phyloP scores from a whole-genome alignment of 306 rosid genomes.

The Alnus glutinosa region DNA sequence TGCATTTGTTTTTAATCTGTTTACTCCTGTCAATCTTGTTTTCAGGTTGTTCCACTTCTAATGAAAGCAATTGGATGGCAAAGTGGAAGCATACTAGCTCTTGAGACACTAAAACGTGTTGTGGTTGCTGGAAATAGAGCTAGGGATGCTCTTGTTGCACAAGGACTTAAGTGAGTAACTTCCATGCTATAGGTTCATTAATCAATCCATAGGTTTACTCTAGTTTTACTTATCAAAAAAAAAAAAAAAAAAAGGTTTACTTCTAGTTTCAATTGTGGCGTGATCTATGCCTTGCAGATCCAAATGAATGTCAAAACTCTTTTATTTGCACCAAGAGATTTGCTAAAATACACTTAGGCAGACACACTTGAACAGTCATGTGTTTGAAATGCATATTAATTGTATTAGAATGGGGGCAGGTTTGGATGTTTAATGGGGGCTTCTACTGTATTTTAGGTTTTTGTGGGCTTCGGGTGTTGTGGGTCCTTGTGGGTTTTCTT shows the following conservation, averaged over 20 bases:
- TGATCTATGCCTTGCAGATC: slow-evolving; percentile 21
- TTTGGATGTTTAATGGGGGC: too few species aligned
- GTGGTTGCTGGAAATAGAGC: slow-evolving; percentile 99
- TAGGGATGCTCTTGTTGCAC: slow-evolving; percentile 99
- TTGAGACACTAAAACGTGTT: slow-evolving; percentile 96
- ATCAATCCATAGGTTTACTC: not conserved
- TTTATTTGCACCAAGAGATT: slow-evolving; percentile 13
- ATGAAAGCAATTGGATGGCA: slow-evolving; percentile 99
- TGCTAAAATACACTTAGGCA: slow-evolving; percentile 10
- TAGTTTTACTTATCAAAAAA: too few species aligned
- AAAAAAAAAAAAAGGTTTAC: too few species aligned
- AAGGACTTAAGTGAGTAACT: slow-evolving; percentile 92
- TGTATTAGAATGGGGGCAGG: not conserved
- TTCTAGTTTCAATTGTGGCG: not conserved
- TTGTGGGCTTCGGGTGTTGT: too few species aligned
- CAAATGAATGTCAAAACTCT: slow-evolving; percentile 22
- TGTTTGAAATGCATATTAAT: not conserved
- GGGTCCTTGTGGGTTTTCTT: too few species aligned
- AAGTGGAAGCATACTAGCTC: slow-evolving; percentile 98
- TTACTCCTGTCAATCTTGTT: slow-evolving; percentile 12
- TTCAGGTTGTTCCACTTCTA: slow-evolving; percentile 92
- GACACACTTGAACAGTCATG: slow-evolving; percentile 10
- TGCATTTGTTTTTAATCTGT: slow-evolving; percentile 4
- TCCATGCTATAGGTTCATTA: not conserved
- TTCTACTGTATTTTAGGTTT: too few species aligned